Evolutionary conservation across 768 basidiomycete genomes (phyloP).

Genomic region (Naematelia aurantialba): DNA sequence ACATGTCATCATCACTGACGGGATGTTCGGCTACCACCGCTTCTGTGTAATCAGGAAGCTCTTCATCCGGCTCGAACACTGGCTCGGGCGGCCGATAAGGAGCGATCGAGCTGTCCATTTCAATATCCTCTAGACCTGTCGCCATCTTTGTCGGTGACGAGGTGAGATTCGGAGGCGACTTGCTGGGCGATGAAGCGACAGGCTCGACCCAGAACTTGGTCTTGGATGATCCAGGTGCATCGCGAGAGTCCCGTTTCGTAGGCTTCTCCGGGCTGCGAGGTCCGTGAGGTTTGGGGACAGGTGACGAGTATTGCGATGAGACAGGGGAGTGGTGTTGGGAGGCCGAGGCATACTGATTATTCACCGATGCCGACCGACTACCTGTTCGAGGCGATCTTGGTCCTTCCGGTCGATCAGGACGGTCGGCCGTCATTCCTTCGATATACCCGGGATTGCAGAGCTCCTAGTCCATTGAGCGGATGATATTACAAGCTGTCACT

Average conservation of each 20-base stretch:
- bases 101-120: slow-evolving; percentile 27
- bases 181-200: slow-evolving; percentile 5
- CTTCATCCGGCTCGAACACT: slow-evolving; percentile 39
- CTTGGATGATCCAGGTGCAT: slow-evolving; percentile 26
- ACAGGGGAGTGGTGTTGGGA: slow-evolving; percentile 8
- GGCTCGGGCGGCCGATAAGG: slow-evolving; percentile 41
- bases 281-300: slow-evolving; percentile 20
- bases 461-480: no score
- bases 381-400: slow-evolving; percentile 15
- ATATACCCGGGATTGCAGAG: background rate
- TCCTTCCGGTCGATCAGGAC: slow-evolving; percentile 5
- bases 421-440: slow-evolving; percentile 27
- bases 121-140: slow-evolving; percentile 3
- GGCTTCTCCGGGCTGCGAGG: slow-evolving; percentile 19
- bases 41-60: slow-evolving; percentile 32
- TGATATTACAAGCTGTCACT: no score
- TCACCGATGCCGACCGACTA: background rate
- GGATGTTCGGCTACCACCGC: slow-evolving; percentile 35
- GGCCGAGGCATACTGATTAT: slow-evolving; percentile 8
- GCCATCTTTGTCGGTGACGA: background rate
- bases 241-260: slow-evolving; percentile 3
- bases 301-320: slow-evolving; percentile 5
- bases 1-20: slow-evolving; percentile 22
- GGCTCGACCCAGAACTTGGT: slow-evolving; percentile 12
- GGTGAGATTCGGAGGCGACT: slow-evolving; percentile 1